Conservation (phyloP, 2,329 filamentous ascomycete genomes). For the Trichoderma polysporum region DNA sequence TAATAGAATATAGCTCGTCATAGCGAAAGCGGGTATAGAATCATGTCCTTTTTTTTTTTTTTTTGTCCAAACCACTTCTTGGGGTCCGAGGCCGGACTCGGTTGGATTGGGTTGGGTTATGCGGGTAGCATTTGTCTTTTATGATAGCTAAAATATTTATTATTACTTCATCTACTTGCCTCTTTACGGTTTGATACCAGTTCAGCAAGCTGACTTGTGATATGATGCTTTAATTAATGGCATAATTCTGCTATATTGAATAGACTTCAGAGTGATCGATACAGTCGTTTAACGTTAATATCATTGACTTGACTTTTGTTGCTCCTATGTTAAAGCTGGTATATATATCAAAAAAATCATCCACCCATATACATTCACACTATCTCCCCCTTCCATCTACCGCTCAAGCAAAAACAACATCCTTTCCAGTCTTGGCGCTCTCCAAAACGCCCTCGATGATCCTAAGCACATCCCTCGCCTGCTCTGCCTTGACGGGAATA, state of each 20-base stretch:
- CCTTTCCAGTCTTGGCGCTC: slow-evolving; percentile 49
- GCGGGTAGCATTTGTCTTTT: background rate
- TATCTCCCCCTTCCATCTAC: background rate
- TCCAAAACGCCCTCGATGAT: slow-evolving; percentile 54
- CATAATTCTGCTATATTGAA: background rate
- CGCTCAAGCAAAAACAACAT: slow-evolving; percentile 34
- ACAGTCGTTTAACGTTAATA: background rate
- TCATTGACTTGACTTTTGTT: background rate
- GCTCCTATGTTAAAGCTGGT: background rate
- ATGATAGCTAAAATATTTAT: background rate
- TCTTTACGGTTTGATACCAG: background rate
- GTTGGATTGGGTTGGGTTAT: too few species aligned
- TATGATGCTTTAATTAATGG: background rate
- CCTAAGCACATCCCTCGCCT: slow-evolving; percentile 53
- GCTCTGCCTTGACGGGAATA: slow-evolving; percentile 52
- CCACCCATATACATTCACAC: background rate
- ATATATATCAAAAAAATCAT: background rate
- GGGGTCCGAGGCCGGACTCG: background rate
- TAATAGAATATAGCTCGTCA: background rate
- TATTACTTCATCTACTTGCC: background rate
- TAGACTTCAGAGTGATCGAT: background rate
- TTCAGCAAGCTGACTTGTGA: background rate
- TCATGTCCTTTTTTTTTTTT: background rate
- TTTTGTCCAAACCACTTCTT: background rate
- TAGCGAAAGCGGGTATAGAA: slow-evolving; percentile 8